Conservation (phyloP, 441 rosid genomes). For the Codiaeum variegatum region DNA sequence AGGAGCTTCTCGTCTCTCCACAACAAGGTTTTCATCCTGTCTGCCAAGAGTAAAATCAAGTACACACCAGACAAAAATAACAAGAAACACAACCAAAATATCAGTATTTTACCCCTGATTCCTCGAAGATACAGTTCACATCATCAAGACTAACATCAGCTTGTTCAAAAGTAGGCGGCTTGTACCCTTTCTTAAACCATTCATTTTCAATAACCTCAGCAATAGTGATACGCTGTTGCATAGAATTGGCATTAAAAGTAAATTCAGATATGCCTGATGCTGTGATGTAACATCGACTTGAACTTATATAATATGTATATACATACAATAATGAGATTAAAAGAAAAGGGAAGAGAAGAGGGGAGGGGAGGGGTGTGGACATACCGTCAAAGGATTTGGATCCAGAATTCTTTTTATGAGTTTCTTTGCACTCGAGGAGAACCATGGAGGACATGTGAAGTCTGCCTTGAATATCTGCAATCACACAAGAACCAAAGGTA, state of each 20-base stretch:
- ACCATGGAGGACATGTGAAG: conserved; percentile 94
- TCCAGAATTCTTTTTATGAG: conserved; percentile 84
- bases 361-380: conserved; percentile 1
- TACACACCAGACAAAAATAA: conserved; percentile 9
- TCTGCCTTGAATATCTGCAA: conserved; percentile 93
- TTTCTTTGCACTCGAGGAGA: conserved; percentile 91
- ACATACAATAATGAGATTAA: not conserved
- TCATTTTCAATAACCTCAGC: conserved; percentile 87
- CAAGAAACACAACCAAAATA: conserved; percentile 4
- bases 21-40: conserved; percentile 79
- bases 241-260: conserved; percentile 22
- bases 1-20: conserved; percentile 74
- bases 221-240: conserved; percentile 75
- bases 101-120: conserved; percentile 57
- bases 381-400: conserved; percentile 85
- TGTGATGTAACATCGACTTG: not conserved
- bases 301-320: too few relatives aligned
- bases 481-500: conserved; percentile 11
- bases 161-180: conserved; percentile 75
- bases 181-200: conserved; percentile 98
- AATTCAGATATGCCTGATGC: conserved; percentile 10
- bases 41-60: conserved; percentile 22
- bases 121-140: conserved; percentile 80
- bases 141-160: conserved; percentile 74
- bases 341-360: not conserved